Base-by-base conservation (phyloP, 345 rosid species). In the Brassica carinata region DNA sequence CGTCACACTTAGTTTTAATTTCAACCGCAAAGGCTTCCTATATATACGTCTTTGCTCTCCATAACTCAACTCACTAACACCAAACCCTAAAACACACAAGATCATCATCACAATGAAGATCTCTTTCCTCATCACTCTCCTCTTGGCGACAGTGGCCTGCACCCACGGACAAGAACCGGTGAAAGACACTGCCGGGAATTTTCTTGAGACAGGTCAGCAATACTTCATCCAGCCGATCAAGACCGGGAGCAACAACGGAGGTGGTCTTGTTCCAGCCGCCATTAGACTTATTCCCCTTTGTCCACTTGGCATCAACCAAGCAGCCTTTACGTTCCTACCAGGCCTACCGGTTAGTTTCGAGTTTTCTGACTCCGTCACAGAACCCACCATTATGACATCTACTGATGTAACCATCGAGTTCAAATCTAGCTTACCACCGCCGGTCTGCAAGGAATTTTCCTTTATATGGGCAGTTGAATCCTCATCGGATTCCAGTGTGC, bases 251-350 rank as follows among this genome's bases (percentile, higher is more conserved):
- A 8, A 2, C 8, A 63, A 31, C 1, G 76, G 65, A 3, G 77
- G 73, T 55, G 77, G 72, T 71, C 77, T 72, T 72, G 72, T 72
- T 40, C 77, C 82, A 64, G 72, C 71, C 7, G 3, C 72, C 6
- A 7, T 2, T 51, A 0, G 2, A 7, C 4, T 15, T 9, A 0
- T 1, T 15, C 67, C 67, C n/a, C 0, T 15, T 29, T 59, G 82
- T 65, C 67, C 77, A 55, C 73, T 79, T 38, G 72, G 33, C n/a
- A 27, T 72, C 68, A 4, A 8, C 59, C 81, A 78, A 58, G 27
- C 63, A 48, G 7, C 15, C 19, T 18, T 64, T 71, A 33, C 72
- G 1, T 10, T 0, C 30, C 67, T 15, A 17, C 77, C 48, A 1
- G 82, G 82, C 59, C 23, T 26, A 13, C 77, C 77, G 5, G 67